Base-by-base conservation (phyloP, 2,329 filamentous ascomycete species). In the Pseudogymnoascus destructans region DNA sequence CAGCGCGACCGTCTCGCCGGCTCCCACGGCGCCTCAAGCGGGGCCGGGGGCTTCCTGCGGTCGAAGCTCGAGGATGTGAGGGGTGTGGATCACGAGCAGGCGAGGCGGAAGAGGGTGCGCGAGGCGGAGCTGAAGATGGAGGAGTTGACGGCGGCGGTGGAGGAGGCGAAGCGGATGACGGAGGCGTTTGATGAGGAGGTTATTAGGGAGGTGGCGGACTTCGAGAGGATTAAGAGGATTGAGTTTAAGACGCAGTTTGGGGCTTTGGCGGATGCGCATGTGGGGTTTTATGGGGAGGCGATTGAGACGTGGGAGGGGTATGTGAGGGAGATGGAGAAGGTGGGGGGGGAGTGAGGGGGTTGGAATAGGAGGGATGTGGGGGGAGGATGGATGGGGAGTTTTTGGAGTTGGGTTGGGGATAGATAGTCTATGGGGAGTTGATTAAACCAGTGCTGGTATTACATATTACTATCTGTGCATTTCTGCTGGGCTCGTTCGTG, bases 131-230 rank as follows among this genome's bases (percentile, higher is more conserved):
- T 97, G 55, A 85, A 89, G 63, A 95, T 98, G 65, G 89, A 95
- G 66, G 87, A 95, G 67, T 78, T 98, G 38, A 95, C 89, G 2
- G 80, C 82, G 21, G 90, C 95, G 71, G 92, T 95, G 0, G 92
- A 97, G 71, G 81, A 81, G 46, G 89, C 93, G 5, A 90, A 90
- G 72, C 86, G 85, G 68, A 89, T 86, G 11, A 89, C 85, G 56
- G 90, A 97, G 72, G 85, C 89, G 69, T 98, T 98, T 67, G 93
- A 96, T 71, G 91, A 96, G 69, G 90, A 96, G 72, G 92, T 96
- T 1, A 86, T 97, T 42, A 86, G 88, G 67, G 93, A 98, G 71
- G 88, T 96, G 0, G 80, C 80, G 17, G 91, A 96, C 69, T 98
- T 98, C 73, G 93, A 98, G 74, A 81, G 91, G 59, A 97, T 97